Conservation (phyloP, 495 filamentous ascomycete genomes). For the Trichoderma erinaceum region DNA sequence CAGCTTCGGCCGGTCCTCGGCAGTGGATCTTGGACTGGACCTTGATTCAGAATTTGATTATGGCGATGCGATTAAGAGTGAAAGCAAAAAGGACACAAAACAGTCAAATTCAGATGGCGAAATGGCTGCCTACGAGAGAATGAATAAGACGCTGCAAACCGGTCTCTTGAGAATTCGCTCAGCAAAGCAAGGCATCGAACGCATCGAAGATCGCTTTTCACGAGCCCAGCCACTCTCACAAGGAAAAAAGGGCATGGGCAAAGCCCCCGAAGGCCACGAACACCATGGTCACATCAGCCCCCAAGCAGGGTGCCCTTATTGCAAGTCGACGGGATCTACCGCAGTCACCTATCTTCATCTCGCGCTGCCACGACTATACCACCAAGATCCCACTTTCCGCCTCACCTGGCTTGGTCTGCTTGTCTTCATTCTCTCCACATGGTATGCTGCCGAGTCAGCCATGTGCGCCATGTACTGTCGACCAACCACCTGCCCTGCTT, state of each 20-base stretch:
- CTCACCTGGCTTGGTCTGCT: constrained; percentile 54
- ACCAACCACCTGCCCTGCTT: constrained; percentile 39
- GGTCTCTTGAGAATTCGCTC: constrained; percentile 58
- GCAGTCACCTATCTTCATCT: constrained; percentile 35
- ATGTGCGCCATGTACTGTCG: constrained; percentile 61
- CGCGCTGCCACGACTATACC: constrained; percentile 55
- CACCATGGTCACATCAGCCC: constrained; percentile 12
- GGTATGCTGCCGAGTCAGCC: constrained; percentile 54
- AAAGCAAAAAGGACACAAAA: not conserved
- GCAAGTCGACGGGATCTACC: not conserved
- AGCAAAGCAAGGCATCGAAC: constrained; percentile 59
- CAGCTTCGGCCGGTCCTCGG: not conserved
- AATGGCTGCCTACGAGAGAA: constrained; percentile 48
- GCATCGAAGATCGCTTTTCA: constrained; percentile 56
- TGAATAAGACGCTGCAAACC: constrained; percentile 54
- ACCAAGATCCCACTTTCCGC: constrained; percentile 36
- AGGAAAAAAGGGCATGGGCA: constrained; percentile 23
- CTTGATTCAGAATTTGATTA: not conserved
- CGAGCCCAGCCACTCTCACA: constrained; percentile 28
- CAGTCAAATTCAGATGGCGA: constrained; percentile 37
- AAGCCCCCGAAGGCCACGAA: not conserved
- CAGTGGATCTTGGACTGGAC: constrained; percentile 9
- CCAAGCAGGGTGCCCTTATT: not conserved
- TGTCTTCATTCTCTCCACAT: constrained; percentile 40
- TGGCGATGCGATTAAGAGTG: not conserved